phyloP scores from a whole-genome alignment of 768 basidiomycete species.

The Lactarius hatsudake region DNA sequence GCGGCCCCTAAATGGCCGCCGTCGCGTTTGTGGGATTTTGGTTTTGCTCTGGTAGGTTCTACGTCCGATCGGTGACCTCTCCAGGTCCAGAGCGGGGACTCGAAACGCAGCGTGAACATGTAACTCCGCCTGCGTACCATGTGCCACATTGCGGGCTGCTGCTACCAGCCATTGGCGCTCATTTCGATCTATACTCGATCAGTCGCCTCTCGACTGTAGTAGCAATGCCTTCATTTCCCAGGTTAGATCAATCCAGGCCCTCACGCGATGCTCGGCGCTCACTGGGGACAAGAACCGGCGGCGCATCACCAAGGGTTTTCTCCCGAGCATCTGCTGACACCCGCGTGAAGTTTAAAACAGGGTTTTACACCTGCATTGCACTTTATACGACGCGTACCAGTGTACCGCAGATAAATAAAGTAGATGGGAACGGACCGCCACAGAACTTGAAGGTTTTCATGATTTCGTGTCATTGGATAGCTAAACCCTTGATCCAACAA shows the following conservation, averaged over 20 bases:
- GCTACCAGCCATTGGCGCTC: background rate
- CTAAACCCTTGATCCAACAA: background rate
- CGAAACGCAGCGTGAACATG: background rate
- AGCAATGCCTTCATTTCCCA: background rate
- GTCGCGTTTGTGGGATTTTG: background rate
- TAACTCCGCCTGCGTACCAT: background rate
- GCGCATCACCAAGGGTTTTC: background rate
- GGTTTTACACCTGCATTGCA: background rate
- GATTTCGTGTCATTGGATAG: background rate
- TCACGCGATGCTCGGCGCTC: background rate
- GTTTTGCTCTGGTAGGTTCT: background rate
- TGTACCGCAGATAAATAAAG: background rate
- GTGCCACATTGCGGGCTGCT: background rate
- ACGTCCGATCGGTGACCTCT: background rate
- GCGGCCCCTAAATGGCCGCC: background rate
- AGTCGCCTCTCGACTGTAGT: background rate
- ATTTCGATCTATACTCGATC: background rate
- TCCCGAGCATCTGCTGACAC: background rate
- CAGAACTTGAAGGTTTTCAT: background rate
- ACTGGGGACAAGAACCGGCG: background rate
- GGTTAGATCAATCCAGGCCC: background rate
- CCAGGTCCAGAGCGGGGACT: background rate
- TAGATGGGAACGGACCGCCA: background rate
- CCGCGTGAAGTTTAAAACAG: background rate
- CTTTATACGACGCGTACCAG: background rate